Percentiles rank a stretch among this genome's conserved stretches.
phyloP scores from a whole-genome alignment of 83 land plant species.

The Diphasiastrum complanatum region DNA sequence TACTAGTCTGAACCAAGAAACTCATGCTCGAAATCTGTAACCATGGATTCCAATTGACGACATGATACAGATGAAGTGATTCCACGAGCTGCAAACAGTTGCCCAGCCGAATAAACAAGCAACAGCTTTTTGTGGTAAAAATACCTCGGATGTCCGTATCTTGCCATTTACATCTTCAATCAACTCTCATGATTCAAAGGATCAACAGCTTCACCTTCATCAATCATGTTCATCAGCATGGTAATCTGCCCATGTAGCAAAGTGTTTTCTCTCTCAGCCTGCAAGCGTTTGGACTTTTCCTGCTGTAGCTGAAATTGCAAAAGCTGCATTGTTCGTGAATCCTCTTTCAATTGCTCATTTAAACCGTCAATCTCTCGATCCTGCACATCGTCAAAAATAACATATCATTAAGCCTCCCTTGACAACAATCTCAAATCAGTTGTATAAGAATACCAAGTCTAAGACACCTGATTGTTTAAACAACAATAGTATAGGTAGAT shows the following conservation, averaged over 20 bases:
- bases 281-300: slow-evolving; percentile 51
- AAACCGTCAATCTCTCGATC: slow-evolving; percentile 83
- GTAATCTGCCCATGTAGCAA: slow-evolving; percentile 47
- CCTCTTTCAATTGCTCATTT: slow-evolving; percentile 85
- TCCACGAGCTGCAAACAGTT: too few species aligned
- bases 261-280: slow-evolving; percentile 50
- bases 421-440: neutral
- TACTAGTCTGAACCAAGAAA: too few species aligned
- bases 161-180: too few species aligned
- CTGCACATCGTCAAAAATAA: slow-evolving; percentile 33
- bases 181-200: too few species aligned
- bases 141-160: too few species aligned
- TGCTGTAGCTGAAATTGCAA: slow-evolving; percentile 73
- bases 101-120: too few species aligned
- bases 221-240: slow-evolving; percentile 54
- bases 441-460: neutral
- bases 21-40: too few species aligned
- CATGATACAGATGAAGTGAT: too few species aligned
- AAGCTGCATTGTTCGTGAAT: slow-evolving; percentile 59
- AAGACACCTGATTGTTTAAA: too few species aligned
- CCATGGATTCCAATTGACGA: too few species aligned
- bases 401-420: neutral
- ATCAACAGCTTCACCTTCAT: slow-evolving; percentile 34
- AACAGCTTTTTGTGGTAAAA: too few species aligned
- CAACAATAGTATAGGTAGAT: too few species aligned